Percentiles rank a stretch among this genome's conserved stretches.
Conservation (phyloP, 2,329 filamentous ascomycete genomes). For the Fusarium sp. region DNA sequence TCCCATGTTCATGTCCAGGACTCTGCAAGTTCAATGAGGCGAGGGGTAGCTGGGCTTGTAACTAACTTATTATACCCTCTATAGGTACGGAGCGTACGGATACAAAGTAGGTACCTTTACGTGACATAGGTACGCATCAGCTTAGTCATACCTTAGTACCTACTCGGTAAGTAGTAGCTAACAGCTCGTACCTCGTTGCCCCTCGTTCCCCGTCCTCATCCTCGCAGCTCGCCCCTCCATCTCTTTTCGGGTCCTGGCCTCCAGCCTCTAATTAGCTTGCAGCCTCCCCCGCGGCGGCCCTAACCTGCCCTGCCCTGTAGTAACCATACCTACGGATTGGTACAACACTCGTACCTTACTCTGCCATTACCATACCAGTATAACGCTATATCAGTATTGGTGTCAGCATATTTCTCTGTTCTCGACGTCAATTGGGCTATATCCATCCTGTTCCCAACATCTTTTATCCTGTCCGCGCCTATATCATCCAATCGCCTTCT, state of each 20-base stretch:
- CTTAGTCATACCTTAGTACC: no score
- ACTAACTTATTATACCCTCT: conserved; percentile 5
- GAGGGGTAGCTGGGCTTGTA: neutral
- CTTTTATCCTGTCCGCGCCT: conserved; percentile 20
- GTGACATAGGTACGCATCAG: conserved; percentile 3
- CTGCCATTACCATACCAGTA: conserved; percentile 2
- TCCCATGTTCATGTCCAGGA: conserved; percentile 22
- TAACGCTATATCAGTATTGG: conserved; percentile 4
- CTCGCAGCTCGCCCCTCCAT: conserved; percentile 21
- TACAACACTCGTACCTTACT: conserved; percentile 14
- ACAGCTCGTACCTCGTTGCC: conserved; percentile 6
- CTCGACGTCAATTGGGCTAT: conserved; percentile 28
- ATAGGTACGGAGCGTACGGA: neutral
- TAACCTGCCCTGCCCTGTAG: conserved; percentile 31
- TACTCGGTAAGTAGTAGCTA: neutral
- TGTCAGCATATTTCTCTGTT: conserved; percentile 6
- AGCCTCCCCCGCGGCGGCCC: conserved; percentile 19
- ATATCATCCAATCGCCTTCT: conserved; percentile 23
- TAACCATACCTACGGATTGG: conserved; percentile 22
- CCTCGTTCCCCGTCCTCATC: neutral
- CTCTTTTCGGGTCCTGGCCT: neutral
- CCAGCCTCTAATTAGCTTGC: neutral
- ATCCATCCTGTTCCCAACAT: conserved; percentile 4
- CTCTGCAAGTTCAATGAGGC: conserved; percentile 23
- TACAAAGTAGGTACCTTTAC: neutral